Conservation (phyloP, 129 eudicot species). For the Saposhnikovia divaricata region DNA sequence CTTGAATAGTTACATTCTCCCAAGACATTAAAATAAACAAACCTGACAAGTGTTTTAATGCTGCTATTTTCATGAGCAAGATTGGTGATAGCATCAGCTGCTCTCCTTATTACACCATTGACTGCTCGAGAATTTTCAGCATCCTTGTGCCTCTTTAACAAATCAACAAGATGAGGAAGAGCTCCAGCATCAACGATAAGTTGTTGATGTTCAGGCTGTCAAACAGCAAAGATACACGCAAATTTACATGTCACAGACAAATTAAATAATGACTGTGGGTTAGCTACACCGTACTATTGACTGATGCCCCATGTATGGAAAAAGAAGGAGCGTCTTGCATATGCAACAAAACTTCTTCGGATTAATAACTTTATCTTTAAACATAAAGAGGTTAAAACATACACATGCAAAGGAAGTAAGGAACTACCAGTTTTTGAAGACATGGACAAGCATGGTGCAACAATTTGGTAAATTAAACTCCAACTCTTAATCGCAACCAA, state of each 20-base stretch:
- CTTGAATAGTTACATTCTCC: not conserved
- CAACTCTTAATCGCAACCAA: not conserved
- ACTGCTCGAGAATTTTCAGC: slow-evolving; percentile 27
- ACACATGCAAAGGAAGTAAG: not conserved
- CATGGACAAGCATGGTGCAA: not conserved
- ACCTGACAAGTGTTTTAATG: slow-evolving; percentile 49
- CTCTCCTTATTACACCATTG: slow-evolving; percentile 45
- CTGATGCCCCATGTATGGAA: not conserved
- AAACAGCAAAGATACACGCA: not conserved
- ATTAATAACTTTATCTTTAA: not conserved
- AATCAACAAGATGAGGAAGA: slow-evolving; percentile 37
- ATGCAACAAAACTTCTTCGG: not conserved
- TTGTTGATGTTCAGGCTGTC: slow-evolving; percentile 53
- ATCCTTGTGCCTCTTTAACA: slow-evolving; percentile 31
- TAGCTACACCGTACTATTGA: not conserved
- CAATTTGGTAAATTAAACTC: not conserved
- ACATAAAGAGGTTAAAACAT: not conserved
- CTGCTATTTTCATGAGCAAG: slow-evolving; percentile 53
- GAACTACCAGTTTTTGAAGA: not conserved
- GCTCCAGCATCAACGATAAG: slow-evolving; percentile 57
- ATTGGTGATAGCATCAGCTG: slow-evolving; percentile 55
- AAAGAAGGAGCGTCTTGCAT: not conserved
- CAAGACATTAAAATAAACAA: not conserved
- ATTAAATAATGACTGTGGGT: not conserved
- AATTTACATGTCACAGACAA: not conserved